Evolutionary conservation across 2,329 filamentous ascomycete species (phyloP).

Genomic region (Verticillium zaregamsianum): DNA sequence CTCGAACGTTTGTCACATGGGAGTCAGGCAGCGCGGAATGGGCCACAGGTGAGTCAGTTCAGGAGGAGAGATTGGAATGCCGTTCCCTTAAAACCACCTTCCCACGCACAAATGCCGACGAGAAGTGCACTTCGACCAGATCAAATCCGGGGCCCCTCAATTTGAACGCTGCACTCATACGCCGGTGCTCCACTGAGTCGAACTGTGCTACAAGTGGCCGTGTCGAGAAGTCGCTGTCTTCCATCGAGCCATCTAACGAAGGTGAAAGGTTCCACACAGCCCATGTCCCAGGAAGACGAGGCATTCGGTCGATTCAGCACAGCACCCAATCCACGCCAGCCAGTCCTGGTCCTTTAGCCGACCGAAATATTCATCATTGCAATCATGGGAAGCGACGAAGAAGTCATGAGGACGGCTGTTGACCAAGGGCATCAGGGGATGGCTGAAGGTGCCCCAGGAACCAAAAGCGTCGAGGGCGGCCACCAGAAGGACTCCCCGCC

Average conservation of each 20-base stretch:
- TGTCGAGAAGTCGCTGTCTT: neutral
- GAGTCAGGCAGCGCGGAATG: constrained; percentile 5
- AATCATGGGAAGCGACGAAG: neutral
- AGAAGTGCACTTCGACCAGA: neutral
- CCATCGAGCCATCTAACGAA: too few species aligned
- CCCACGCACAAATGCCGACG: constrained; percentile 2
- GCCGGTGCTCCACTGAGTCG: constrained; percentile 7
- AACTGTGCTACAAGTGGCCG: neutral
- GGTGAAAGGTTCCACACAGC: too few species aligned
- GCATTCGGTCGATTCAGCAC: neutral
- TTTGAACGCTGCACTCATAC: constrained; percentile 1
- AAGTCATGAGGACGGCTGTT: neutral
- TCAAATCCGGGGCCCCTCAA: constrained; percentile 12
- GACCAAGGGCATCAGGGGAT: neutral
- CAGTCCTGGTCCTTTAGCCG: neutral
- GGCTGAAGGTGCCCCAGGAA: neutral
- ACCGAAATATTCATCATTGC: neutral
- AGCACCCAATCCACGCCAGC: neutral
- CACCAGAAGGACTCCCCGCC: neutral
- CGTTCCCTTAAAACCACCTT: constrained; percentile 1
- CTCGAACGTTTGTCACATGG: neutral
- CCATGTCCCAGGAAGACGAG: too few species aligned
- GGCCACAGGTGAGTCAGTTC: constrained; percentile 7
- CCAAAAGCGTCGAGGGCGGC: neutral
- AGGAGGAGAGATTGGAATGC: neutral